Conservation (phyloP, 768 basidiomycete genomes). For the Suillus decipiens region DNA sequence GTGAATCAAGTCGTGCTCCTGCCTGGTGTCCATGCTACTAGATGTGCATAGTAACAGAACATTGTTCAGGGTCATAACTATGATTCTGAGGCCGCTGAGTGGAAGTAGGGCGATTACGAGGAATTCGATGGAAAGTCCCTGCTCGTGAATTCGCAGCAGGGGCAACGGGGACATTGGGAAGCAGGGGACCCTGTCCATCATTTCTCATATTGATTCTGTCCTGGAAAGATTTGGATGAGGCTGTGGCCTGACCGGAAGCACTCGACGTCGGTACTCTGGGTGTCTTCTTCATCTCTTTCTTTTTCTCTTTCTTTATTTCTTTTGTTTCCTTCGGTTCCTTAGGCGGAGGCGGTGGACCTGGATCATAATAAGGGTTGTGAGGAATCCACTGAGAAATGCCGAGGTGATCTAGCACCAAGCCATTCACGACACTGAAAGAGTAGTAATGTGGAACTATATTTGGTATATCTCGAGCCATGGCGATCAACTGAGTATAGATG, state of each 20-base stretch:
- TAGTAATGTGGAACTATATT: constrained; percentile 45
- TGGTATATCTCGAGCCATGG: constrained; percentile 42
- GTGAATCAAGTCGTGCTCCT: neutral
- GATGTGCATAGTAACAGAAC: neutral
- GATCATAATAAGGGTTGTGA: constrained; percentile 69
- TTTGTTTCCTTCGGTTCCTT: constrained; percentile 38
- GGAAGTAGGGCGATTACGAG: neutral
- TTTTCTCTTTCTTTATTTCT: constrained; percentile 18
- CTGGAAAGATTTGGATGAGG: neutral
- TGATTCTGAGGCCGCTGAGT: neutral
- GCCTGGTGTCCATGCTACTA: neutral
- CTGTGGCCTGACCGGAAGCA: neutral
- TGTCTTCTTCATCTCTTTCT: constrained; percentile 20
- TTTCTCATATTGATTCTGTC: neutral
- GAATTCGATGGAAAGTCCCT: neutral
- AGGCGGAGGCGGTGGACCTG: constrained; percentile 64
- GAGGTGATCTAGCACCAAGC: constrained; percentile 43
- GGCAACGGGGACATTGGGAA: neutral
- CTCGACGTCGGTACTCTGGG: neutral
- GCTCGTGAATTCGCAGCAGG: neutral
- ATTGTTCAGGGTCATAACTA: neutral
- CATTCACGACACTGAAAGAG: constrained; percentile 55
- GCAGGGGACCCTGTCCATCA: neutral
- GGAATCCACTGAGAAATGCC: constrained; percentile 48
- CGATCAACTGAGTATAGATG: constrained; percentile 48